Conservation (phyloP, 805 yeast genomes). For the Wickerhamiella slavikovae region DNA sequence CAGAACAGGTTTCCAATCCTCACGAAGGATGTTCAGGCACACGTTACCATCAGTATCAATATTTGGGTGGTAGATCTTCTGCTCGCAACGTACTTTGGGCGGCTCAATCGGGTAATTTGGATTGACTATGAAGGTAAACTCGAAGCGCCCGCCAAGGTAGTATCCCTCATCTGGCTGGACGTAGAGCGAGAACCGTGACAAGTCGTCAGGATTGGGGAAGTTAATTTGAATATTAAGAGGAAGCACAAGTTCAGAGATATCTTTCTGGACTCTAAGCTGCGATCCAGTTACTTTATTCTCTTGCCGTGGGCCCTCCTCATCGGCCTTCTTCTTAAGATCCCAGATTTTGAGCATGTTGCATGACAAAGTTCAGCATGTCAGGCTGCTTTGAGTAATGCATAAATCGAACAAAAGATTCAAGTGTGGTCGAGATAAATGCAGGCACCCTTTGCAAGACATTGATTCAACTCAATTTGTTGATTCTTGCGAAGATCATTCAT, state of each 20-base stretch:
- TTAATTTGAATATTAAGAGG: conserved; percentile 34
- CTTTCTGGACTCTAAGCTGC: conserved; percentile 52
- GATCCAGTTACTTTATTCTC: conserved; percentile 33
- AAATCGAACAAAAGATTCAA: no score
- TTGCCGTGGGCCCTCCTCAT: conserved; percentile 23
- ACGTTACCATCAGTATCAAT: conserved; percentile 81
- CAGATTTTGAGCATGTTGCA: conserved; percentile 30
- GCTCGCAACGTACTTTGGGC: conserved; percentile 57
- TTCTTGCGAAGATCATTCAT: no score
- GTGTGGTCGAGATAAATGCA: no score
- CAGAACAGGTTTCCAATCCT: conserved; percentile 92
- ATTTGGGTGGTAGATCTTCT: conserved; percentile 79
- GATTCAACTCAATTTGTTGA: no score
- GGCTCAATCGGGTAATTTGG: conserved; percentile 80
- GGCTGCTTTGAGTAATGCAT: no score
- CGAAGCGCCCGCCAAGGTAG: conserved; percentile 48
- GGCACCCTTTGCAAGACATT: no score
- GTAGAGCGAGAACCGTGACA: conserved; percentile 37
- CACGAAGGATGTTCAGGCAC: conserved; percentile 75
- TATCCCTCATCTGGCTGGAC: conserved; percentile 55
- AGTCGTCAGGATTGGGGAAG: conserved; percentile 32
- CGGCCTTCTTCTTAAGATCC: conserved; percentile 36
- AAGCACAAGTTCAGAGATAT: conserved; percentile 46
- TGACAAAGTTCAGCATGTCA: conserved; percentile 2
- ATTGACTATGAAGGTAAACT: conserved; percentile 42